Evolutionary conservation across 257 asterid species (phyloP).

Genomic region (Jasminum sambac): DNA sequence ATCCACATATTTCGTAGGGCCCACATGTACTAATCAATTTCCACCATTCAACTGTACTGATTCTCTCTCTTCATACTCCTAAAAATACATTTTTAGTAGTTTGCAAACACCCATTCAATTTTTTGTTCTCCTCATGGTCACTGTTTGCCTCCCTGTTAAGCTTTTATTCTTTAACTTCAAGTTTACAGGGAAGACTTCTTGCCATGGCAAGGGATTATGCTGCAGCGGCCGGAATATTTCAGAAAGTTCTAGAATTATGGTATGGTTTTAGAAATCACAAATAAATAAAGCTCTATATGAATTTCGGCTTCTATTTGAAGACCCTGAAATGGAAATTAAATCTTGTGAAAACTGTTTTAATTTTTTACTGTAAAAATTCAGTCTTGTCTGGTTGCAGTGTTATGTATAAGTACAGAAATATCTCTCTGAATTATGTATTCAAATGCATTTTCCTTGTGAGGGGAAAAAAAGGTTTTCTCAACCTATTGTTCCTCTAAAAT

Average conservation of each 20-base stretch:
- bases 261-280: conserved; percentile 42
- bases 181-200: conserved; percentile 99
- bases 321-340: not conserved
- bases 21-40: too few relatives aligned
- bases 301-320: not conserved
- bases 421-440: not conserved
- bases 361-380: not conserved
- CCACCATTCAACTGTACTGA: too few relatives aligned
- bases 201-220: conserved; percentile 85
- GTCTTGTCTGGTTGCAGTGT: not conserved
- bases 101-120: too few relatives aligned
- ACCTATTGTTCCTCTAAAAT: not conserved
- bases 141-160: conserved; percentile 36
- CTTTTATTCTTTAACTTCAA: conserved; percentile 70
- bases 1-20: too few relatives aligned
- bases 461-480: not conserved
- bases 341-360: not conserved
- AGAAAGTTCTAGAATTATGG: conserved; percentile 80
- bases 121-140: conserved; percentile 13
- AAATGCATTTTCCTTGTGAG: not conserved
- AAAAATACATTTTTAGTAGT: too few relatives aligned
- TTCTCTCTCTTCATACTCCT: too few relatives aligned
- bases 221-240: conserved; percentile 80
- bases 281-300: not conserved
- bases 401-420: not conserved